phyloP scores from a whole-genome alignment of 2,329 filamentous ascomycete genomes.

The Coniochaeta prunicola region DNA sequence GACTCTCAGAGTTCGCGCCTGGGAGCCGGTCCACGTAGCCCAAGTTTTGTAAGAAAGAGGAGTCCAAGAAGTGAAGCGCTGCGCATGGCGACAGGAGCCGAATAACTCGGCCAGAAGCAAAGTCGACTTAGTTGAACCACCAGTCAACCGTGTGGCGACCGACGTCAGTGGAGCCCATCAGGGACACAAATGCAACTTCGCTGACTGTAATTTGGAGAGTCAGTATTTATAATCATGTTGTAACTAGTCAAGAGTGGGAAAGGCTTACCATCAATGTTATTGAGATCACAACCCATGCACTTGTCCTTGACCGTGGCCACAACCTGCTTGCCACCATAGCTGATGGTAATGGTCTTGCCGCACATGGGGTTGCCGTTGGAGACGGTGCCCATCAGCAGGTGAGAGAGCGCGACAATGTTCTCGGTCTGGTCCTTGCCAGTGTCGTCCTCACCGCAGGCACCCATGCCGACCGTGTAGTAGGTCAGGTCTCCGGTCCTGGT shows the following conservation, averaged over 20 bases:
- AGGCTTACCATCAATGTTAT: conserved; percentile 52
- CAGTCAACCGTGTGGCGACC: conserved; percentile 37
- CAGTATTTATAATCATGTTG: neutral
- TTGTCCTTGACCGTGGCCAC: conserved; percentile 63
- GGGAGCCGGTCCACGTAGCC: conserved; percentile 7
- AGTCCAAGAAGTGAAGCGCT: conserved; percentile 3
- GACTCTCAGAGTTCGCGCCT: conserved; percentile 6
- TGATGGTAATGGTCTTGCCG: conserved; percentile 60
- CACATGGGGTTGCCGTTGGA: conserved; percentile 67
- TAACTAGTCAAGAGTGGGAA: neutral
- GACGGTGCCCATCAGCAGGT: conserved; percentile 51
- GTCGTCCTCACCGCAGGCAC: conserved; percentile 61
- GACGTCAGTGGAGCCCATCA: conserved; percentile 37
- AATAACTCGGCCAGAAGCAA: neutral
- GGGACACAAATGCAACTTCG: conserved; percentile 44
- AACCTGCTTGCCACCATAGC: conserved; percentile 48
- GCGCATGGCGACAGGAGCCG: neutral
- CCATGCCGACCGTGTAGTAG: conserved; percentile 63
- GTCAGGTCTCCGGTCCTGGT: conserved; percentile 59
- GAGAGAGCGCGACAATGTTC: conserved; percentile 63
- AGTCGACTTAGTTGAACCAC: conserved; percentile 31
- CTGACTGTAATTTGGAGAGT: neutral
- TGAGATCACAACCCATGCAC: conserved; percentile 58
- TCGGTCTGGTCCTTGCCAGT: conserved; percentile 44
- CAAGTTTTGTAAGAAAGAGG: conserved; percentile 7